Base-by-base conservation (phyloP, 805 yeast species). In the Grigorovia transvaalensis region DNA sequence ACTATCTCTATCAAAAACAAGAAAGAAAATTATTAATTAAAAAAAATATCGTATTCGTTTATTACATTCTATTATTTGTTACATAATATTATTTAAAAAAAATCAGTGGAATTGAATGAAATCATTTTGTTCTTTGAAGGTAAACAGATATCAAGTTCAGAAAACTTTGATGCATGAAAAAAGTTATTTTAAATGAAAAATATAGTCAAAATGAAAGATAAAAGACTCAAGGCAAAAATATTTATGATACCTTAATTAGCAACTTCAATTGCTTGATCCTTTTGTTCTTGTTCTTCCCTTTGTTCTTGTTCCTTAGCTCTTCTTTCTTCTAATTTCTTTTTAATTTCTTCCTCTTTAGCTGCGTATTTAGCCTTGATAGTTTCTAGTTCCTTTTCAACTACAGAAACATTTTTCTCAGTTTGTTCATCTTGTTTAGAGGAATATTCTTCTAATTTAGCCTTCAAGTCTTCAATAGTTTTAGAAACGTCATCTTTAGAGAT, bases 381-480 rank as follows among this genome's bases (percentile, higher is more conserved):
- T 55, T 83, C 84, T 57, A 88, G 78, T 68, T 84, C 84, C 52
- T 82, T 84, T 72, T 88, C 82, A 49, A 93, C 96, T 57, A 77
- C 77, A 61, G 78, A 86, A 57, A 85, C 75, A 68, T 85, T 84
- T 68, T 79, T 78, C 66, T 81, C 78, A 54, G 97, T 88, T 64
- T 82, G 86, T 52, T 81, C 86, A 54, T 83, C 90, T 74, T 88
- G 95, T 71, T 82, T 81, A 48, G 76, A 74, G 68, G 77, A 73
- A 72, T 79, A 85, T 56, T 81, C 81, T 52, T 72, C 74, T 64
- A 87, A 79, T 69, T 93, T 89, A 60, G 75, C 78, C 74, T 82
- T 80, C 70, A 91, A 80, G 58, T 80, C 74, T 50, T 74, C 80
- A 62, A 86, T 69, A 56, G 91, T 80, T 46, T 71, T 70, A 35